Evolutionary conservation across 2,329 filamentous ascomycete species (phyloP).

Genomic region (Byssoonygena ceratinophila): DNA sequence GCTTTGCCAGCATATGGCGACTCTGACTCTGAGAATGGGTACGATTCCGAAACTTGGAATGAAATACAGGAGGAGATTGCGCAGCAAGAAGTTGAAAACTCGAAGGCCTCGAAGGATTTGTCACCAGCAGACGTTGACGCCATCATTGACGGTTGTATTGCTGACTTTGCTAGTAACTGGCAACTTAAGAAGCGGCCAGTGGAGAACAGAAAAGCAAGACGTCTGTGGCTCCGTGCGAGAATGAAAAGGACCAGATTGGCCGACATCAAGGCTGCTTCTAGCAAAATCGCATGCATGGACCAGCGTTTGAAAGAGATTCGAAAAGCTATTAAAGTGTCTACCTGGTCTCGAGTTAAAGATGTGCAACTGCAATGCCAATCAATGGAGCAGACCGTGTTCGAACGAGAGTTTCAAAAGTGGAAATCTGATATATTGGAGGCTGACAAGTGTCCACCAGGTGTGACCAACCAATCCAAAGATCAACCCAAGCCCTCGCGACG

Average conservation of each 20-base stretch:
- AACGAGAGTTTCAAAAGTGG: slow-evolving; percentile 42
- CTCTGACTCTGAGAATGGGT: slow-evolving; percentile 43
- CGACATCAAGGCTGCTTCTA: slow-evolving; percentile 39
- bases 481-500: slow-evolving; percentile 1
- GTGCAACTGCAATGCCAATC: slow-evolving; percentile 47
- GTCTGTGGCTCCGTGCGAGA: slow-evolving; percentile 51
- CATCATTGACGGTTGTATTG: slow-evolving; percentile 47
- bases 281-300: slow-evolving; percentile 36
- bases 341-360: slow-evolving; percentile 45
- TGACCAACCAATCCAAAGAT: slow-evolving; percentile 4
- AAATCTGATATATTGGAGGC: slow-evolving; percentile 34
- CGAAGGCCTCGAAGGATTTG: slow-evolving; percentile 27
- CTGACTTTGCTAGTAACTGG: slow-evolving; percentile 47
- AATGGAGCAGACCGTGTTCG: slow-evolving; percentile 56
- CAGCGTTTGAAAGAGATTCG: slow-evolving; percentile 48
- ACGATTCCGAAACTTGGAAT: slow-evolving; percentile 49
- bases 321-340: slow-evolving; percentile 42
- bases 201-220: slow-evolving; percentile 47
- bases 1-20: slow-evolving; percentile 46
- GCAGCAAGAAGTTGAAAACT: slow-evolving; percentile 21
- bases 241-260: slow-evolving; percentile 30
- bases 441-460: slow-evolving; percentile 24
- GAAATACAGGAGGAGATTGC: slow-evolving; percentile 52
- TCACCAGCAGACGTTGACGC: slow-evolving; percentile 40
- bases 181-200: slow-evolving; percentile 46